Evolutionary conservation across 1,284 basidiomycete genomes (phyloP).

Genomic region (Ustilago esculenta): DNA sequence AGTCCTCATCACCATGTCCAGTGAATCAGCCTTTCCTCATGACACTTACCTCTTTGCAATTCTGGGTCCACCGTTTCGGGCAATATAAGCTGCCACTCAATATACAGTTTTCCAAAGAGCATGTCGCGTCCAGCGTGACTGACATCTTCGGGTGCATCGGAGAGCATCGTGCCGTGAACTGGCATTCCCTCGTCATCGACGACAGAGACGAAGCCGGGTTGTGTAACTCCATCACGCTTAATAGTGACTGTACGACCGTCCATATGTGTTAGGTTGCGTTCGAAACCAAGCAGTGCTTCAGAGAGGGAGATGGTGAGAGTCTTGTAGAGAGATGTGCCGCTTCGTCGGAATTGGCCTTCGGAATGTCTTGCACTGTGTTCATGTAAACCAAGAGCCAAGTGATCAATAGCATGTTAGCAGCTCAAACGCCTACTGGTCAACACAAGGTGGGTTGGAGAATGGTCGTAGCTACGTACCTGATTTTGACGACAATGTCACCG

Average conservation of each 20-base stretch:
- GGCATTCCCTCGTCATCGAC: constrained; percentile 63
- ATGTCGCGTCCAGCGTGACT: constrained; percentile 29
- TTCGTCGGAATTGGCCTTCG: constrained; percentile 57
- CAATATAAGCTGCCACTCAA: constrained; percentile 61
- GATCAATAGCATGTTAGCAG: no score
- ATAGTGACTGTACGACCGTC: constrained; percentile 58
- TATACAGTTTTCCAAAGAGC: constrained; percentile 59
- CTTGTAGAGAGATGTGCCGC: constrained; percentile 59
- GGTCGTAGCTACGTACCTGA: constrained; percentile 55
- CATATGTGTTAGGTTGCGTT: constrained; percentile 57
- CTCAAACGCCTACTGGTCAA: no score
- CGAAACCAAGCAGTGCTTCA: constrained; percentile 64
- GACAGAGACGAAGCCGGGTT: constrained; percentile 56
- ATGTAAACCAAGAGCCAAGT: no score
- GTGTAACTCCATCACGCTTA: constrained; percentile 53
- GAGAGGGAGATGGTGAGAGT: constrained; percentile 56
- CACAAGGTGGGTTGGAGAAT: no score
- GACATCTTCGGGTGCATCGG: constrained; percentile 33
- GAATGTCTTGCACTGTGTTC: constrained; percentile 26
- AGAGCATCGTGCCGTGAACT: constrained; percentile 37
- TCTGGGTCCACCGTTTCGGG: constrained; percentile 52
- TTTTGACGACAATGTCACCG: constrained; percentile 62
- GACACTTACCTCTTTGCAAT: constrained; percentile 37
- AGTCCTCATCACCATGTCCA: background rate
- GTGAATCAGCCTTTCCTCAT: no score